phyloP scores from a whole-genome alignment of 805 yeast genomes.

The Metschnikowia peoriensis region DNA sequence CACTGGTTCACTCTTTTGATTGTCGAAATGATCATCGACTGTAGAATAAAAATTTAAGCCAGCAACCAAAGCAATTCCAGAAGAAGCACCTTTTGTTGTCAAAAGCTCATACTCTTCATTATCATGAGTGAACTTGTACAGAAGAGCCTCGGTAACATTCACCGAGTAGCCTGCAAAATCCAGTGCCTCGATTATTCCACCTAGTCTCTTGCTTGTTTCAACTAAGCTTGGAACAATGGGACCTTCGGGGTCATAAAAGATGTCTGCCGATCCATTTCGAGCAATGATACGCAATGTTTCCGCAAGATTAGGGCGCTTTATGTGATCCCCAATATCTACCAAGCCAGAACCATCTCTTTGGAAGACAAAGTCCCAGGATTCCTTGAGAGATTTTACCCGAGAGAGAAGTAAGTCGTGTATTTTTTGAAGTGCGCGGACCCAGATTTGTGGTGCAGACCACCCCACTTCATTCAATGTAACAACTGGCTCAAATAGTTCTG shows the following conservation, averaged over 20 bases:
- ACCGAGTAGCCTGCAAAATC: slow-evolving; percentile 69
- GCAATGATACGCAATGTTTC: slow-evolving; percentile 68
- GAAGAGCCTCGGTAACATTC: slow-evolving; percentile 36
- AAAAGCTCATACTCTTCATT: slow-evolving; percentile 24
- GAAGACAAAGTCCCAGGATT: slow-evolving; percentile 59
- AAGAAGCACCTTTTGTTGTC: slow-evolving; percentile 68
- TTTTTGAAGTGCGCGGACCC: slow-evolving; percentile 36
- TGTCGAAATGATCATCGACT: slow-evolving; percentile 8
- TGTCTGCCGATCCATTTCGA: slow-evolving; percentile 67
- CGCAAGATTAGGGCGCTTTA: slow-evolving; percentile 62
- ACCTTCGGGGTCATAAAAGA: slow-evolving; percentile 83
- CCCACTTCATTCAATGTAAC: slow-evolving; percentile 64
- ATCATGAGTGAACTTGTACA: slow-evolving; percentile 18
- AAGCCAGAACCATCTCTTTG: slow-evolving; percentile 25
- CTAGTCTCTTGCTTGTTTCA: slow-evolving; percentile 44
- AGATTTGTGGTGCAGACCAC: slow-evolving; percentile 20
- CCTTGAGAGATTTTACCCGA: slow-evolving; percentile 25
- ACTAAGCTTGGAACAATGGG: slow-evolving; percentile 66
- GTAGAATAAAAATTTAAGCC: slow-evolving; percentile 61
- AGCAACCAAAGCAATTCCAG: slow-evolving; percentile 78
- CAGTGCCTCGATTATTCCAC: slow-evolving; percentile 64
- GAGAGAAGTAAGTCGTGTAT: slow-evolving; percentile 24
- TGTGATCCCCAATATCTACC: slow-evolving; percentile 54
- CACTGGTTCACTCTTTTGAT: slow-evolving; percentile 8
- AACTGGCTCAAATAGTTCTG: slow-evolving; percentile 71